Percentiles rank a stretch among this genome's conserved stretches.
phyloP scores from a whole-genome alignment of 306 rosid species.

The Dalbergia oliveri region DNA sequence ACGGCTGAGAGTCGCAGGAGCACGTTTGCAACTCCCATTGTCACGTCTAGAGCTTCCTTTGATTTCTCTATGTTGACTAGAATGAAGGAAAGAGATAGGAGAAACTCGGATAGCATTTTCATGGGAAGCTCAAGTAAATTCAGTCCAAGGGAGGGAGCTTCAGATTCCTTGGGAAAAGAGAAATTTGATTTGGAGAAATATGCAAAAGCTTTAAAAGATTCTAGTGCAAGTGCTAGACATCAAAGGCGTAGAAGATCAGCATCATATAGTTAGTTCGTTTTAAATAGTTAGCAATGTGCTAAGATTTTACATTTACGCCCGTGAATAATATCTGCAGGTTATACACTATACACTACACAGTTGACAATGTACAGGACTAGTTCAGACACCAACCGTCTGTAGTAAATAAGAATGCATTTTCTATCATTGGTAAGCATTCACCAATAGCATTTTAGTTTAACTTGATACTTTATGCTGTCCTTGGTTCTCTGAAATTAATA shows the following conservation, averaged over 20 bases:
- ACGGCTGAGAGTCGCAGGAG: constrained; percentile 41
- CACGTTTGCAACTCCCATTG: constrained; percentile 42
- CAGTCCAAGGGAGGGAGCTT: constrained; percentile 32
- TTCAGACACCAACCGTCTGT: constrained; percentile 44
- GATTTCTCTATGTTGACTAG: constrained; percentile 55
- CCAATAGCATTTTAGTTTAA: neutral
- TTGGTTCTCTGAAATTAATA: neutral
- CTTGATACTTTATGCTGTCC: neutral
- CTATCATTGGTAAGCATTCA: constrained; percentile 9
- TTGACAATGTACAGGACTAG: constrained; percentile 34
- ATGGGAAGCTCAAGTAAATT: constrained; percentile 57
- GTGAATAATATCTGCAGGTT: constrained; percentile 35
- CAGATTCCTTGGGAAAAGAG: constrained; percentile 47
- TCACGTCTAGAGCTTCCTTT: constrained; percentile 59
- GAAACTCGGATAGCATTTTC: constrained; percentile 45
- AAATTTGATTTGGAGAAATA: constrained; percentile 70
- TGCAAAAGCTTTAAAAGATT: constrained; percentile 71
- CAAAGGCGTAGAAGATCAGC: constrained; percentile 53
- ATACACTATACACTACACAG: constrained; percentile 27
- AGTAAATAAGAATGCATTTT: constrained; percentile 16
- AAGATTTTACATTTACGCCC: neutral
- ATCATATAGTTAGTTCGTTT: constrained; percentile 58
- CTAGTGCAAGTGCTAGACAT: constrained; percentile 46
- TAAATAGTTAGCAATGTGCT: constrained; percentile 29
- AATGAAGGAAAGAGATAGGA: constrained; percentile 48